These are phyloP conservation scores for Bryopsis sp. DNA, from an alignment of 139 green algal genomes.

Conservation along the genomic window DNA sequence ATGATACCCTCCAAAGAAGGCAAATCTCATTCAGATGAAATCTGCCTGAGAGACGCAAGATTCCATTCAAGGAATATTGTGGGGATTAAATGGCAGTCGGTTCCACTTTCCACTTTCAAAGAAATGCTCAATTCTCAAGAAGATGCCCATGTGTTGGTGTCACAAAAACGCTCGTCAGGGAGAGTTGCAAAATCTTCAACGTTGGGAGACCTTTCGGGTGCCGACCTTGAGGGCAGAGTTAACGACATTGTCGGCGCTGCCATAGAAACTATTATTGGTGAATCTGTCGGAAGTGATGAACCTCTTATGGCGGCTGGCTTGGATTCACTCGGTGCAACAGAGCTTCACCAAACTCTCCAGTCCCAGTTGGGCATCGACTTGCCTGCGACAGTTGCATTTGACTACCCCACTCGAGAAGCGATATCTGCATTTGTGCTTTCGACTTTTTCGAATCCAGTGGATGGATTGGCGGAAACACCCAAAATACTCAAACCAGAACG, in stretches of 20 bases:
- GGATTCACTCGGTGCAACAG: slow-evolving; percentile 64
- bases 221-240: too few relatives aligned
- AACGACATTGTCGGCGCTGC: too few relatives aligned
- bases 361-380: slow-evolving; percentile 35
- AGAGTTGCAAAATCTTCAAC: slow-evolving; percentile 1
- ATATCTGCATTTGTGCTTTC: slow-evolving; percentile 30
- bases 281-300: slow-evolving; percentile 31
- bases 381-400: slow-evolving; percentile 54
- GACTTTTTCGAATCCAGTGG: too few relatives aligned
- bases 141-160: too few relatives aligned
- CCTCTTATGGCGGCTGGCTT: slow-evolving; percentile 68
- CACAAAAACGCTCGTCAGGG: too few relatives aligned
- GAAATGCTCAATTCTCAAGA: not conserved
- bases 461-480: not conserved
- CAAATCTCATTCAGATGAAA: not conserved
- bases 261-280: slow-evolving; percentile 52
- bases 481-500: not conserved
- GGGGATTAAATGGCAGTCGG: not conserved
- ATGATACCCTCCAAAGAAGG: not conserved
- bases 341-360: slow-evolving; percentile 51
- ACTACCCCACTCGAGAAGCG: slow-evolving; percentile 60
- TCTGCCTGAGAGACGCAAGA: not conserved
- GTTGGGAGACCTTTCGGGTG: too few relatives aligned
- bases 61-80: not conserved
- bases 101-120: not conserved